These are phyloP conservation scores for Calonectria multiphialidica DNA, from an alignment of 2,329 filamentous ascomycete species.

Conservation along the genomic window DNA sequence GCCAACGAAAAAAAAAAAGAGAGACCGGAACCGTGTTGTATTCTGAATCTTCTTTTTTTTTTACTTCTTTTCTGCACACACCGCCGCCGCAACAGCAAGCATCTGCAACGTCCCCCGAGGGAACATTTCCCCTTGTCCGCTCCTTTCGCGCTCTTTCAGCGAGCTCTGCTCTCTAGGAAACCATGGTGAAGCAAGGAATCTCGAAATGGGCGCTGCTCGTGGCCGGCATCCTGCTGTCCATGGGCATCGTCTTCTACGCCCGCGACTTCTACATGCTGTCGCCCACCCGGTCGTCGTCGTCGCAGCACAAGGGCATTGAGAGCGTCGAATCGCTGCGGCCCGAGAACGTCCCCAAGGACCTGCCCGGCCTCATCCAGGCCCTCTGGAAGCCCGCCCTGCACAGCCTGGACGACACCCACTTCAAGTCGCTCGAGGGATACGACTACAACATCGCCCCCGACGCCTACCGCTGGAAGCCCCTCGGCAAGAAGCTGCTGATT, in stretches of 20 bases:
- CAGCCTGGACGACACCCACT: conserved; percentile 10
- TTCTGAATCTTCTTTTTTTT: background rate
- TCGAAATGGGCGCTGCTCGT: conserved; percentile 9
- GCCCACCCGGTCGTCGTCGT: background rate
- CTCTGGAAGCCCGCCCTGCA: conserved; percentile 22
- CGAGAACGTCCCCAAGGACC: conserved; percentile 6
- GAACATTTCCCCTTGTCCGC: background rate
- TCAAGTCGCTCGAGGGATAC: conserved; percentile 29
- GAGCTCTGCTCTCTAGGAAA: background rate
- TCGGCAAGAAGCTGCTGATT: conserved; percentile 39
- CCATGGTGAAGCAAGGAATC: conserved; percentile 10
- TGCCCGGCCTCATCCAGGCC: conserved; percentile 10
- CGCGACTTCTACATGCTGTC: conserved; percentile 13
- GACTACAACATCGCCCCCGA: conserved; percentile 24
- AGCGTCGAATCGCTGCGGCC: background rate
- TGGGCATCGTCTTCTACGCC: conserved; percentile 22
- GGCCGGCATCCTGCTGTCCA: conserved; percentile 5
- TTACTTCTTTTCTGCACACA: background rate
- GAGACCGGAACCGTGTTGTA: background rate
- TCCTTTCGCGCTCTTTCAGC: background rate
- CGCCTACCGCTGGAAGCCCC: conserved; percentile 23
- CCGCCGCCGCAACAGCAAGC: background rate
- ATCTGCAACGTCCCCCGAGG: background rate
- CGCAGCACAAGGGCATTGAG: background rate
- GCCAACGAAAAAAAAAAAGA: too few relatives aligned